Base-by-base conservation (phyloP, 2,329 filamentous ascomycete genomes). In the Diaporthe citrichinensis region DNA sequence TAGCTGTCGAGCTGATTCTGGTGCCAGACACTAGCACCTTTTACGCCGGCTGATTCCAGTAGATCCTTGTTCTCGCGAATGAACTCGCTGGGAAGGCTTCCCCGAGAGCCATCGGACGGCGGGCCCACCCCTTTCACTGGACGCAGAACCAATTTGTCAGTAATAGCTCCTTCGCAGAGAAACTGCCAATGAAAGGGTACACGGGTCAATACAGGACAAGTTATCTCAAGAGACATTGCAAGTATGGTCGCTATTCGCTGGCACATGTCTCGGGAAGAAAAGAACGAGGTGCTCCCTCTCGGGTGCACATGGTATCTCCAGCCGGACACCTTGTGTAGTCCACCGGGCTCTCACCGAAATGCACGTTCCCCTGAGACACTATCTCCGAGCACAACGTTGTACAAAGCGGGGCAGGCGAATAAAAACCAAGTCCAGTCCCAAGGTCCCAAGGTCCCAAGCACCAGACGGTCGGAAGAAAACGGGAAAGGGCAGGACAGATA, bases 1-100 rank as follows among this genome's bases (percentile, higher is more conserved):
- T 88, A 81, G 75, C 84, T 81, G 78, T 88, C 83, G 58, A 88
- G 76, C 78, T 88, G 82, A 73, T 80, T 76, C 31, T 80, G 79
- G 0, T 85, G 0, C 85, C 85, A 3, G 79, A 78, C 3, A 58
- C 76, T 4, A 78, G 34, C 3, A 81, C 84, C 61, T 78, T 83
- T 0, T 67, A 41, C 7, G 72, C 74, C 0, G 79, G 83, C 14
- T 74, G 68, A 9, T 80, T 65, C 46, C 44, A 87, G 86, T 0
- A 83, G 8, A 17, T 80, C 76, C 46, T 72, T 80, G 67, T 84
- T 44, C 68, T 80, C 77, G 1, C 77, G 67, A 8, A 86, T 79
- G 59, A 83, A 85, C 41, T 81, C 80, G 2, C 83, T 79, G 0
- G 83, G 83, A 8, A 77, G 77, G 8, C 10, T 5, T 14, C 36